Evolutionary conservation across 2,329 filamentous ascomycete genomes (phyloP).

Genomic region (Cordyceps farinosa): DNA sequence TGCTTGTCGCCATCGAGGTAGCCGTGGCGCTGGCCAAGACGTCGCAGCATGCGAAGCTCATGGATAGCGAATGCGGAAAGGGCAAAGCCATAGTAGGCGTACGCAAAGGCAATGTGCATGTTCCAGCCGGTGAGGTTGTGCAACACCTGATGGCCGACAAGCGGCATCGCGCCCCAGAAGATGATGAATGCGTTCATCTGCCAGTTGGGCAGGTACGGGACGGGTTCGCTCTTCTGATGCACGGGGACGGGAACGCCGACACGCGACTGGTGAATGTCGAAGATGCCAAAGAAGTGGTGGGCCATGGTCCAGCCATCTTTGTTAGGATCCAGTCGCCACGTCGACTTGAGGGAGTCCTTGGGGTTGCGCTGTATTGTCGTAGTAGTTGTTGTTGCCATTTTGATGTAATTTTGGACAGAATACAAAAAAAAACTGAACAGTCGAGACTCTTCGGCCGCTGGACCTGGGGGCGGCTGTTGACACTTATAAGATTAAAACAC

Average conservation of each 20-base stretch:
- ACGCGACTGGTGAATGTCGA: conserved; percentile 21
- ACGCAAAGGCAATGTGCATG: conserved; percentile 13
- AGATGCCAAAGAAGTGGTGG: conserved; percentile 21
- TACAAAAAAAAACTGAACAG: not conserved
- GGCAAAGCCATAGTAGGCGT: conserved; percentile 27
- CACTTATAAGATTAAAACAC: not conserved
- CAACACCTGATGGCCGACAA: conserved; percentile 24
- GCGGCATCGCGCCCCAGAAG: conserved; percentile 26
- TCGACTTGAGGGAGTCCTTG: conserved; percentile 25
- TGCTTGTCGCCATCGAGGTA: conserved; percentile 29
- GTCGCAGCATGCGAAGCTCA: conserved; percentile 28
- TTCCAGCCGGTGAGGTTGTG: conserved; percentile 17
- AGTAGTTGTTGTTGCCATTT: conserved; percentile 7
- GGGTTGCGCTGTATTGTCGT: conserved; percentile 18
- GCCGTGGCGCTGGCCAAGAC: conserved; percentile 30
- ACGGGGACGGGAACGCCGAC: conserved; percentile 25
- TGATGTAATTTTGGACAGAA: not conserved
- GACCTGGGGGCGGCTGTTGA: not conserved
- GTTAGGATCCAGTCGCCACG: conserved; percentile 21
- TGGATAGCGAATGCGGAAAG: conserved; percentile 30
- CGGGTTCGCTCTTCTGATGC: conserved; percentile 31
- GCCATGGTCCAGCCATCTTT: conserved; percentile 21
- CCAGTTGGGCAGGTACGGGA: conserved; percentile 30
- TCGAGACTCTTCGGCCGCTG: not conserved
- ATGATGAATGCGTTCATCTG: conserved; percentile 31